A percentile compares a stretch with the other conserved stretches of the same genome.
Evolutionary conservation across 192 early-diverging fungal species (phyloP).

Genomic region (Entomortierella parvispora): DNA sequence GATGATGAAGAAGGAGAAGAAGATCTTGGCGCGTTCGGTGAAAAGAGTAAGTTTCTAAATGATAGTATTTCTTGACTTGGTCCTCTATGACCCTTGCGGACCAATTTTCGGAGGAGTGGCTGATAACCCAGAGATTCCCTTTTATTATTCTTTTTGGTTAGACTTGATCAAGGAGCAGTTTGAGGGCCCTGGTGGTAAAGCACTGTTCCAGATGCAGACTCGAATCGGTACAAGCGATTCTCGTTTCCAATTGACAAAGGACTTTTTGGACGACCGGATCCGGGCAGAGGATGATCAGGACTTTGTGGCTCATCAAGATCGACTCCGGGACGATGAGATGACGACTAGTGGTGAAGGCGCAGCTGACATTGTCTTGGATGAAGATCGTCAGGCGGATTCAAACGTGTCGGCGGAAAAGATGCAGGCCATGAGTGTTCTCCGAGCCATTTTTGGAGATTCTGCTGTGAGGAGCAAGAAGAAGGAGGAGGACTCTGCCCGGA

Average conservation of each 20-base stretch:
- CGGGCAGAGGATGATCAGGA: constrained; percentile 36
- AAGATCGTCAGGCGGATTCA: constrained; percentile 54
- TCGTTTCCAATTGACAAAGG: constrained; percentile 61
- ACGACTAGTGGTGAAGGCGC: constrained; percentile 1
- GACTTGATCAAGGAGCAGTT: constrained; percentile 63
- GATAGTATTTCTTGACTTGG: neutral
- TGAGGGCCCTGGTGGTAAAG: constrained; percentile 59
- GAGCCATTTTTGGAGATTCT: constrained; percentile 61
- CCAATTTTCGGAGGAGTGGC: neutral
- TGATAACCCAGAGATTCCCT: neutral
- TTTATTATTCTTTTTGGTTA: constrained; percentile 2
- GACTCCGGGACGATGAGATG: constrained; percentile 16
- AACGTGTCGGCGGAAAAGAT: constrained; percentile 56
- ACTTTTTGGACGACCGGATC: constrained; percentile 59
- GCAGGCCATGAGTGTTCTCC: constrained; percentile 58
- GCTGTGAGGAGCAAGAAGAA: constrained; percentile 48
- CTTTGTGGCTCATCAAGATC: constrained; percentile 44
- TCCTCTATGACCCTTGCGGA: neutral
- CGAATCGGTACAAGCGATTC: constrained; percentile 58
- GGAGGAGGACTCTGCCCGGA: constrained; percentile 40
- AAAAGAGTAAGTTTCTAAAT: constrained; percentile 17
- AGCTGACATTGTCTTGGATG: constrained; percentile 24
- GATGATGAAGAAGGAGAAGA: constrained; percentile 53
- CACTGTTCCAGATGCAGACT: constrained; percentile 58
- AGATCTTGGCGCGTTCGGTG: constrained; percentile 7